phyloP scores from a whole-genome alignment of 805 yeast genomes.

The Cyberlindnera samutprakarnensis region DNA sequence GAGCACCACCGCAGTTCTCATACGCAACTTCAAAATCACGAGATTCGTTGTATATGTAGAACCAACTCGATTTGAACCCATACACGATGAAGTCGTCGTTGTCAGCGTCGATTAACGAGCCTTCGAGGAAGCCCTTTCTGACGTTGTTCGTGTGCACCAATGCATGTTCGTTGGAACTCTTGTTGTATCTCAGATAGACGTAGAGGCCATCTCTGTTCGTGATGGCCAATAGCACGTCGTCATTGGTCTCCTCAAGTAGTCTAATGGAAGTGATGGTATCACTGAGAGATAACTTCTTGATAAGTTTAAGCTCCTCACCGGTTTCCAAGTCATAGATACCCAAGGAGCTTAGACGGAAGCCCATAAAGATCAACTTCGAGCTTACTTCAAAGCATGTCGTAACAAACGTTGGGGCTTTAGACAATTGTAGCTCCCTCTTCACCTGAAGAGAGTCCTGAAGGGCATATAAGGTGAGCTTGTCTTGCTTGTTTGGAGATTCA shows the following conservation, averaged over 20 bases:
- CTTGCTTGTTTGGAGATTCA: conserved; percentile 65
- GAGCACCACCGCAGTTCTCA: conserved; percentile 86
- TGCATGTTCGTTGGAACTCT: conserved; percentile 15
- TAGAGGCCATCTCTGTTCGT: conserved; percentile 67
- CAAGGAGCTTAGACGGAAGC: conserved; percentile 66
- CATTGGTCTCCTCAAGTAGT: conserved; percentile 24
- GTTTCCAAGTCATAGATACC: conserved; percentile 41
- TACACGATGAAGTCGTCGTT: conserved; percentile 48
- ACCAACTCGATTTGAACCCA: conserved; percentile 77
- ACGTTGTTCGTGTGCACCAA: conserved; percentile 52
- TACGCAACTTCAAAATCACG: conserved; percentile 60
- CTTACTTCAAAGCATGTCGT: conserved; percentile 50
- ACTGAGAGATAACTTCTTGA: conserved; percentile 49
- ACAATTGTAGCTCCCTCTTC: conserved; percentile 15
- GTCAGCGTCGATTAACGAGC: conserved; percentile 34
- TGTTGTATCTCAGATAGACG: conserved; percentile 29
- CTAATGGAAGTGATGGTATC: conserved; percentile 59
- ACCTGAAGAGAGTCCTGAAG: conserved; percentile 27
- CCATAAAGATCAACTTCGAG: conserved; percentile 42
- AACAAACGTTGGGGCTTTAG: conserved; percentile 43
- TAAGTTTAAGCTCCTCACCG: conserved; percentile 17
- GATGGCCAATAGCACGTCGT: conserved; percentile 27
- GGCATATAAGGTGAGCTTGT: conserved; percentile 39
- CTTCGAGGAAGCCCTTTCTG: conserved; percentile 77
- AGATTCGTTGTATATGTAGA: conserved; percentile 79